Conservation (phyloP, 2,329 filamentous ascomycete species). For the Diaporthe sp. region DNA sequence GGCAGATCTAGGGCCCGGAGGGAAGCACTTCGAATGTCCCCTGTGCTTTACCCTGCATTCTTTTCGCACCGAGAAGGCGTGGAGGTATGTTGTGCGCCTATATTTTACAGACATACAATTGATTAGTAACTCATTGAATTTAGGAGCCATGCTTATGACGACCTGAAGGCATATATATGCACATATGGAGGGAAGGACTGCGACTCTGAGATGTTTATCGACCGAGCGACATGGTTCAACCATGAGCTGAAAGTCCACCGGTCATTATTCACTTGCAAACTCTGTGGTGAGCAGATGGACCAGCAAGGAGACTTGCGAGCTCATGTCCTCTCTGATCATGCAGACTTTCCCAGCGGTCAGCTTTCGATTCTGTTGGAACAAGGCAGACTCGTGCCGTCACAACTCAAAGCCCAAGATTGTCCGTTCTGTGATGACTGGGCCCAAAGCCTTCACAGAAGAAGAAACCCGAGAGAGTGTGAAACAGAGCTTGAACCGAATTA, state of each 20-base stretch:
- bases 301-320: not conserved
- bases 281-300: not conserved
- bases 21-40: constrained; percentile 1
- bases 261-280: not conserved
- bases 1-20: not conserved
- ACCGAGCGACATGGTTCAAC: not conserved
- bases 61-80: not conserved
- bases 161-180: not conserved
- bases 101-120: not conserved
- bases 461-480: not conserved
- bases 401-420: not conserved
- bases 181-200: not conserved
- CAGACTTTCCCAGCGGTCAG: not conserved
- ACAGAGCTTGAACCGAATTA: too few relatives aligned
- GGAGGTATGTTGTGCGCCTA: not conserved
- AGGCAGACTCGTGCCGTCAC: not conserved
- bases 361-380: not conserved
- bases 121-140: not conserved
- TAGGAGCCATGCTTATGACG: not conserved
- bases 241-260: not conserved
- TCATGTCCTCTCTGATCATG: not conserved
- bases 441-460: not conserved
- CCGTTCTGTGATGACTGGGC: constrained; percentile 2
- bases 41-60: not conserved
- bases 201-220: not conserved